These are phyloP conservation scores for Nannochloropsis gaditana DNA, from an alignment of 108 stramenopile species.

Conservation along the genomic window DNA sequence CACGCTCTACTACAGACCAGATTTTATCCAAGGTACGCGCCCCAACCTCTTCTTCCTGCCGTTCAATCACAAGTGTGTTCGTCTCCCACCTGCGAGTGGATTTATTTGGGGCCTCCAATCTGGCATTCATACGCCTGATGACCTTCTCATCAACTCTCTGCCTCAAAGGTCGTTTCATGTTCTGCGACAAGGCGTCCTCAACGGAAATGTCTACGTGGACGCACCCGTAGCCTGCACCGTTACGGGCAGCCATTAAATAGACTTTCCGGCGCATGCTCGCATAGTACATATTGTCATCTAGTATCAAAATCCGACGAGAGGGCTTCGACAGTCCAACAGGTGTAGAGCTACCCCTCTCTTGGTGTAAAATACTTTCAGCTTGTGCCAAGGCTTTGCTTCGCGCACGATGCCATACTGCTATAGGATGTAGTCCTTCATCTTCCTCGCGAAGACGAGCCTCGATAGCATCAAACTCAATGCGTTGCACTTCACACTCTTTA, in stretches of 20 bases:
- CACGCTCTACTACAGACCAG: background rate
- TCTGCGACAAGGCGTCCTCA: background rate
- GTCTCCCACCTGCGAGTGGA: background rate
- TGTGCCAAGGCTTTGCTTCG: background rate
- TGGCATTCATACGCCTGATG: conserved; percentile 1
- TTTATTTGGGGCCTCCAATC: background rate
- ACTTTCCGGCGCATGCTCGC: background rate
- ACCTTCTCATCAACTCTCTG: conserved; percentile 8
- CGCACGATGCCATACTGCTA: background rate
- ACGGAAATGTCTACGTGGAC: background rate
- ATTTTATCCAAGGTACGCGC: background rate
- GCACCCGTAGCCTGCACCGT: background rate
- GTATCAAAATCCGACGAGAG: background rate
- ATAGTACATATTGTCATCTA: conserved; percentile 15
- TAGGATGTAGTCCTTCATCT: background rate
- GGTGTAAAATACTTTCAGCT: background rate
- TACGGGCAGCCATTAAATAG: background rate
- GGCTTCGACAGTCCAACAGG: background rate
- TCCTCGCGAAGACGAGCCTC: background rate
- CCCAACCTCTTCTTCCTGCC: background rate
- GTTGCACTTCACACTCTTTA: background rate
- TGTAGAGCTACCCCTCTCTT: background rate
- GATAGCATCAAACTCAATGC: background rate
- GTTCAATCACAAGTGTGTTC: background rate
- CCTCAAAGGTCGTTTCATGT: background rate